A percentile compares a stretch with the other conserved stretches of the same genome.
phyloP scores from a whole-genome alignment of 306 rosid genomes.

The Corylus avellana region DNA sequence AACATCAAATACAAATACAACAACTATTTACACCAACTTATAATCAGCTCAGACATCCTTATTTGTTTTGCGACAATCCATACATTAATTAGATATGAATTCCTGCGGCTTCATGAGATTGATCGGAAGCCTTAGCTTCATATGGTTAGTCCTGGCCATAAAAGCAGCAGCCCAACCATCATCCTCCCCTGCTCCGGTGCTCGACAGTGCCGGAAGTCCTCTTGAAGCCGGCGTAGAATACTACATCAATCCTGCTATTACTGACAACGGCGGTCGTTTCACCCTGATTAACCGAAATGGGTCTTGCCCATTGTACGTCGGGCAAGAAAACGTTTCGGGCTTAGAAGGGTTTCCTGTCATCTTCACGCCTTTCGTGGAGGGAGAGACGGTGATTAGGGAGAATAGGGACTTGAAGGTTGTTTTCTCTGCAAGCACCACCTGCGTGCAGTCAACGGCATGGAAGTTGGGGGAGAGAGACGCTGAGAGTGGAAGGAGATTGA shows the following conservation, averaged over 20 bases:
- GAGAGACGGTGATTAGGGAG: conserved; percentile 34
- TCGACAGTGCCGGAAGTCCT: conserved; percentile 50
- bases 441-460: conserved; percentile 46
- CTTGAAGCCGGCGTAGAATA: conserved; percentile 41
- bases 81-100: too few relatives aligned
- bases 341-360: conserved; percentile 27
- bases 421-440: conserved; percentile 31
- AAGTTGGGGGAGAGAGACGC: conserved; percentile 25
- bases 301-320: conserved; percentile 47
- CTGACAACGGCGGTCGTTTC: conserved; percentile 54
- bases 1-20: too few relatives aligned
- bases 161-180: conserved; percentile 28
- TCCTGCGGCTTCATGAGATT: background rate
- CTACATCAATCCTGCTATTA: conserved; percentile 62
- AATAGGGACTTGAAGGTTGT: conserved; percentile 37
- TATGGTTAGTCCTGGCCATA: conserved; percentile 30
- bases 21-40: too few relatives aligned
- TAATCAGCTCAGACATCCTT: too few relatives aligned
- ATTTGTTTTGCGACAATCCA: too few relatives aligned
- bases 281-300: conserved; percentile 36
- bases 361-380: conserved; percentile 43
- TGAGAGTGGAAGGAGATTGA: conserved; percentile 41
- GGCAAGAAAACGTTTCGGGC: conserved; percentile 43
- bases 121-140: conserved; percentile 20
- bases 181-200: conserved; percentile 27